Conservation (phyloP, 495 filamentous ascomycete species). For the Terfezia boudieri region DNA sequence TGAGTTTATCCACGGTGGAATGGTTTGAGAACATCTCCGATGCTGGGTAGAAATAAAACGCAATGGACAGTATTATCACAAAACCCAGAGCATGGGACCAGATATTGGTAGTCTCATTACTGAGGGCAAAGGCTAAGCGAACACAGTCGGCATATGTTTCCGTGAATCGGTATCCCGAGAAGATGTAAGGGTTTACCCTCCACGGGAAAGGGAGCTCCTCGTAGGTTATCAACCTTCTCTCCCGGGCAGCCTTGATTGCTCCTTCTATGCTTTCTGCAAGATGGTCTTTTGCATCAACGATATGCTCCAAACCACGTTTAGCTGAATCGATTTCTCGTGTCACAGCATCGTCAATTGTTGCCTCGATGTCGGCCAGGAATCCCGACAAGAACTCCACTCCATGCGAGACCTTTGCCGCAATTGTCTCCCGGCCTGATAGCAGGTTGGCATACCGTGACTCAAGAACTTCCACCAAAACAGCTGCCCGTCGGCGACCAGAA, state of each 20-base stretch:
- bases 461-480: slow-evolving; percentile 81
- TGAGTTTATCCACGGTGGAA: slow-evolving; percentile 64
- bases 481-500: slow-evolving; percentile 59
- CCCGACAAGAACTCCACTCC: slow-evolving; percentile 69
- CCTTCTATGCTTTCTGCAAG: slow-evolving; percentile 59
- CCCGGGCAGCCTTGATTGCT: slow-evolving; percentile 54
- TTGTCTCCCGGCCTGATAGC: slow-evolving; percentile 59
- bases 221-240: slow-evolving; percentile 67
- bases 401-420: slow-evolving; percentile 76
- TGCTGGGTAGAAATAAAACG: slow-evolving; percentile 89
- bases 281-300: slow-evolving; percentile 59
- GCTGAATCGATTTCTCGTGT: slow-evolving; percentile 55
- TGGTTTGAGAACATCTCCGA: slow-evolving; percentile 67
- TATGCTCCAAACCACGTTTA: slow-evolving; percentile 55
- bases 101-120: slow-evolving; percentile 92
- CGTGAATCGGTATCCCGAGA: slow-evolving; percentile 75
- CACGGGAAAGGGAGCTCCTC: slow-evolving; percentile 79
- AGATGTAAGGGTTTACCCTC: slow-evolving; percentile 87
- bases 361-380: slow-evolving; percentile 64
- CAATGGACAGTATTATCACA: slow-evolving; percentile 63
- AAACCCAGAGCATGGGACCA: slow-evolving; percentile 88
- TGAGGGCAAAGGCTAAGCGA: slow-evolving; percentile 55
- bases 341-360: slow-evolving; percentile 52
- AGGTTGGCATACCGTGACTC: slow-evolving; percentile 75
- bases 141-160: slow-evolving; percentile 73